A percentile compares a stretch with the other conserved stretches of the same genome.
Conservation (phyloP, 306 rosid species). For the Quercus wislizeni region DNA sequence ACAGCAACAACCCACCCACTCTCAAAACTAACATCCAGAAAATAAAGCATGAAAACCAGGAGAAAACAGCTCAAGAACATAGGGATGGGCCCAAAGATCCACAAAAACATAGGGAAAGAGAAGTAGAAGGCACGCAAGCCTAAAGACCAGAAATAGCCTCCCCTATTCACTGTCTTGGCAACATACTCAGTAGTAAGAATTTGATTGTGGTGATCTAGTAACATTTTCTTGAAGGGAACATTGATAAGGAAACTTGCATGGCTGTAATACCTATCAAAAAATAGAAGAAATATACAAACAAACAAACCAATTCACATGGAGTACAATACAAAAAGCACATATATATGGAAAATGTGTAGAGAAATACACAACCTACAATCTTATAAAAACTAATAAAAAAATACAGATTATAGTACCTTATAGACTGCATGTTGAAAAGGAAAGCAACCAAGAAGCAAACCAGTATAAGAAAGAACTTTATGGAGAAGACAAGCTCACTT, state of each 20-base stretch:
- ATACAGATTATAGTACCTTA: constrained; percentile 34
- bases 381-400: too few relatives aligned
- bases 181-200: constrained; percentile 62
- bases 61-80: constrained; percentile 54
- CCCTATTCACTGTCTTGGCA: constrained; percentile 59
- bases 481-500: constrained; percentile 41
- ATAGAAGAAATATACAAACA: too few relatives aligned
- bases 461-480: constrained; percentile 69
- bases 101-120: constrained; percentile 74
- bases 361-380: too few relatives aligned
- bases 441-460: constrained; percentile 73
- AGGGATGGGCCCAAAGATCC: constrained; percentile 91
- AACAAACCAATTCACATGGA: too few relatives aligned
- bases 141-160: constrained; percentile 82
- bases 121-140: constrained; percentile 88
- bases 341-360: too few relatives aligned
- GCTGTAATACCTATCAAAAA: constrained; percentile 53
- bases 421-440: constrained; percentile 72
- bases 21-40: constrained; percentile 57
- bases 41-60: constrained; percentile 59
- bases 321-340: too few relatives aligned
- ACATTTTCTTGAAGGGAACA: constrained; percentile 59
- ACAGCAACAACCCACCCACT: constrained; percentile 40
- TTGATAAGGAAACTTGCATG: constrained; percentile 86
- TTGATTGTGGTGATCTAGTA: constrained; percentile 31